Base-by-base conservation (phyloP, 371 early-diverging fungal genomes). In the Phascolomyces articulosus region DNA sequence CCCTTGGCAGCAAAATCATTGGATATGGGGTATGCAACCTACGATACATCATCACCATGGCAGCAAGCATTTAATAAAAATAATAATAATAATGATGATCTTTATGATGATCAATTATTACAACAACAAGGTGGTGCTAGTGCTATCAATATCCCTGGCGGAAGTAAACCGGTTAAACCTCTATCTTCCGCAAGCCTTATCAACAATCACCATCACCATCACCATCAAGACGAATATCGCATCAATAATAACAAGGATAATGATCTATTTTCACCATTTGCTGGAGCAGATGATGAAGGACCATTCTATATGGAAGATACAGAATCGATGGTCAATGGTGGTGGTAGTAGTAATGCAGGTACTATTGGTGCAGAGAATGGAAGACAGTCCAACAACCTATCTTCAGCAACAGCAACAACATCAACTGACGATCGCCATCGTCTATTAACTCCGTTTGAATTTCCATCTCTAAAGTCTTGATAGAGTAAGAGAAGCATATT, bases 221-320 rank as follows among this genome's bases (percentile, higher is more conserved):
- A 51, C 7, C 51, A 51, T 11, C 51, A 51, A 61, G 9, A 57
- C 59, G 24, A 72, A 65, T 58, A 65, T 62, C 31, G 68, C 61
- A 49, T 23, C 57, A 10, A 62, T 58, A 26, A 40, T 20, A 38
- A 48, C 26, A 62, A 6, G 11, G 34, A 69, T 1, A 61, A 68
- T 4, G 75, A 77, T 38, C 73, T 77, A 6, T 77, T 77, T 55
- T 70, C 73, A 29, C 74, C 78, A 7, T 77, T 74, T 58, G 7
- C 51, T 0, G 23, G 4, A 44, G 66, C 18, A 13, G 69, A 68
- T 38, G 77, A 78, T 21, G 82, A 78, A 18, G 75, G 71, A 2
- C 77, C 76, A 54, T 81, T 81, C 41, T 59, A 62, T 41, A 78
- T 81, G 78, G 82, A 81, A 27, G 82, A 81, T 54, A 55, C 72